A percentile compares a stretch with the other conserved stretches of the same genome.
Evolutionary conservation across 1,284 basidiomycete species (phyloP).

Genomic region (Veloboletus limbatus): DNA sequence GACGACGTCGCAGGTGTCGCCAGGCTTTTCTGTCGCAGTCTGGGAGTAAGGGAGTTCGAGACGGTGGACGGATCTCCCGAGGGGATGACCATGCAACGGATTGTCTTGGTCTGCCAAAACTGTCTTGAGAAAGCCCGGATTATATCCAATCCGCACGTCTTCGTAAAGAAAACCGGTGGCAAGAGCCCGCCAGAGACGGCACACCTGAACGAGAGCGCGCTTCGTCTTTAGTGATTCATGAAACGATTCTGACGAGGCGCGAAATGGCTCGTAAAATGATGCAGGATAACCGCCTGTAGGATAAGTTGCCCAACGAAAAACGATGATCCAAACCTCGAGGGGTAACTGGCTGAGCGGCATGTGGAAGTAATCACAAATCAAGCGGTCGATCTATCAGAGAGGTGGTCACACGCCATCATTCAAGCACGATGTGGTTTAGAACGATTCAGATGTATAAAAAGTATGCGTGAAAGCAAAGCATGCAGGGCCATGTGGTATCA

Average conservation of each 20-base stretch:
- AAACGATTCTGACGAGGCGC: constrained; percentile 27
- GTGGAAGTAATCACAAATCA: not conserved
- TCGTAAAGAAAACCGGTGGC: constrained; percentile 48
- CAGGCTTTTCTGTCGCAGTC: constrained; percentile 42
- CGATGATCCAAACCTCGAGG: constrained; percentile 49
- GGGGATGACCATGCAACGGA: constrained; percentile 26
- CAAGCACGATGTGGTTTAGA: not conserved
- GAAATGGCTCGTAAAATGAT: constrained; percentile 43
- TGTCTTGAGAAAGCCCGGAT: constrained; percentile 32
- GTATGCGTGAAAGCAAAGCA: constrained; percentile 10
- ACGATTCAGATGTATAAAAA: constrained; percentile 3
- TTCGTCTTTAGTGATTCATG: constrained; percentile 31
- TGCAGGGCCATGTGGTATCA: constrained; percentile 32
- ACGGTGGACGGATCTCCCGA: constrained; percentile 46
- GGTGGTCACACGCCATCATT: constrained; percentile 5
- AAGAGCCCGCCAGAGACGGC: constrained; percentile 51
- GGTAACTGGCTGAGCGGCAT: constrained; percentile 37
- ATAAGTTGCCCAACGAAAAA: constrained; percentile 45
- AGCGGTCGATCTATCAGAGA: too few relatives aligned
- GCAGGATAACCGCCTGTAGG: constrained; percentile 28
- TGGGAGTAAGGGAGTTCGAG: constrained; percentile 55
- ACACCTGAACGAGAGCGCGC: constrained; percentile 49
- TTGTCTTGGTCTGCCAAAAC: constrained; percentile 26
- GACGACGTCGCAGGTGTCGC: constrained; percentile 31
- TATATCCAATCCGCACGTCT: constrained; percentile 45